A percentile compares a stretch with the other conserved stretches of the same genome.
Conservation (phyloP, 1,284 basidiomycete species). For the Fomitopsis betulina region DNA sequence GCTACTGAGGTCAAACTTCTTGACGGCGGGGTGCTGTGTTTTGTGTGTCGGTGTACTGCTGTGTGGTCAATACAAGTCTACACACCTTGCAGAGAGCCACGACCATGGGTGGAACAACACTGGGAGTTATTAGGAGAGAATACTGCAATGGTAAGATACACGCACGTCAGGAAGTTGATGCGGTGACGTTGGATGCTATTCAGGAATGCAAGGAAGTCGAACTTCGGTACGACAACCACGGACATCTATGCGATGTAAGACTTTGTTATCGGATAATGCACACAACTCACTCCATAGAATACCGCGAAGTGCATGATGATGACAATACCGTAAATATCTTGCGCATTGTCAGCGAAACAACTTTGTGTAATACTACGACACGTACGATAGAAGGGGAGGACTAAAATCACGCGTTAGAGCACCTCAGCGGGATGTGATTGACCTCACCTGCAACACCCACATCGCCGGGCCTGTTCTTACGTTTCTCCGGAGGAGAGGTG, state of each 20-base stretch:
- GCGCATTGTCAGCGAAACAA: neutral
- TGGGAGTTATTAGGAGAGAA: constrained; percentile 25
- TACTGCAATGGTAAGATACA: constrained; percentile 14
- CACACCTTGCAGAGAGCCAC: constrained; percentile 57
- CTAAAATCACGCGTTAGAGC: constrained; percentile 8
- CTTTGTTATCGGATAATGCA: neutral
- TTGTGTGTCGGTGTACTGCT: neutral
- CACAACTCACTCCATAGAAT: constrained; percentile 41
- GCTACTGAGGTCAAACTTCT: constrained; percentile 61
- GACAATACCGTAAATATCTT: constrained; percentile 69
- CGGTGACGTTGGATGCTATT: constrained; percentile 63
- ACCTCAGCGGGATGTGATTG: neutral
- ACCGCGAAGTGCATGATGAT: constrained; percentile 45
- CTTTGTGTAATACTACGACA: constrained; percentile 1
- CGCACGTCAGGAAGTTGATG: constrained; percentile 63
- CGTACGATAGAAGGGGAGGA: constrained; percentile 30
- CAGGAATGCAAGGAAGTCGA: constrained; percentile 64
- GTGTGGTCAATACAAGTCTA: neutral
- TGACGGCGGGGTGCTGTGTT: constrained; percentile 56
- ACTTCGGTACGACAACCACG: constrained; percentile 70
- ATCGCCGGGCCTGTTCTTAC: constrained; percentile 50
- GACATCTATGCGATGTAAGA: constrained; percentile 22
- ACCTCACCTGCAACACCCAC: constrained; percentile 44
- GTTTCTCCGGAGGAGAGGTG: constrained; percentile 30
- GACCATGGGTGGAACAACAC: constrained; percentile 64